Evolutionary conservation across 345 rosid species (phyloP), one percentile per base, ranked within the genome.

Genomic region (Crucihimalaya himalaica): DNA sequence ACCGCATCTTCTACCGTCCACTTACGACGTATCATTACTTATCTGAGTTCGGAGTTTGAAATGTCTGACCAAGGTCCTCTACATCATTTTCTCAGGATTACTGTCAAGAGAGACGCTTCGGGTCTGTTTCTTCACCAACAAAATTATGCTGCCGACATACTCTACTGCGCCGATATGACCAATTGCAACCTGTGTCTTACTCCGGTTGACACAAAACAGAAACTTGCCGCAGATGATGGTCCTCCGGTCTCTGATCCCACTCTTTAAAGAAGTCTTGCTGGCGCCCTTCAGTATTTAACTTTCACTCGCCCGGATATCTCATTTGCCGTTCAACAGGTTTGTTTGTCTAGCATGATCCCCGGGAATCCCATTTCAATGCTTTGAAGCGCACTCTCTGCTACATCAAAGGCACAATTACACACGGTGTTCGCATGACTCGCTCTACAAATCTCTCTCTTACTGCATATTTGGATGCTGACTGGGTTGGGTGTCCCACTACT

Each of bases 31-130:
- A 37, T 37, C 5, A 37, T 37, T 3, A 11, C 15, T 4, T 1
- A 1, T 13, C 6, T 13, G 0, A 4, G 6, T 6, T 1, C 15
- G 0, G n/a, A 4, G 0, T 40, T 40, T 5, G 45, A 12, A 0
- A 13, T 40, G n/a, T 4, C n/a, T 1, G 45, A 45, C 1, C 11
- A 6, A 2, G 50, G 50, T 8, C 9, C 0, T 0, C 3, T 45
- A 6, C 50, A 45, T 16, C 1, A n/a, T 12, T 45, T 45, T 7
- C 21, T 45, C 1, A 21, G 50, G 0, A 16, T 45, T 3, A 3
- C 50, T 1, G 8, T 45, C 0, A 16, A 6, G 2, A 3, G 7
- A 0, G 3, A 16, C 1, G 7, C 1, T 0, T 0, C 1, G 0
- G 20, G 50, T 6, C 4, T 45, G 2, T 45, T 45, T 2, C 9